Evolutionary conservation across 1,284 basidiomycete genomes (phyloP), one percentile per base, ranked within the genome.

Genomic region (Ustilago loliicola): DNA sequence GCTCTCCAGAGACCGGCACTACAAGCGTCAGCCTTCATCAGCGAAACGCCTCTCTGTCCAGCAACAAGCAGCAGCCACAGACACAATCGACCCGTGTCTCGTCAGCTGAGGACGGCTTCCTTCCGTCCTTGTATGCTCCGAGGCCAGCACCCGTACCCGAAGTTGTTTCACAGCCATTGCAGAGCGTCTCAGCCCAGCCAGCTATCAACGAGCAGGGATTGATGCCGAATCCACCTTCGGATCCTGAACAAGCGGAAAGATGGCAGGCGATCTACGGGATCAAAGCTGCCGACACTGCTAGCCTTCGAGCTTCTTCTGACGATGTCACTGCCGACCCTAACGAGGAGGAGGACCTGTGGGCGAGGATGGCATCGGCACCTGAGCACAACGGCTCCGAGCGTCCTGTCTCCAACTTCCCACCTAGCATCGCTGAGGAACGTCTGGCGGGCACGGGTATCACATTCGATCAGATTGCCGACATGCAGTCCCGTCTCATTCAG

Each of bases 311-410:
- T 21, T 65, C 76, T 32, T 59, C 66, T 2, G 79, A 72, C 32
- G 69, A 68, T 36, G 63, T 65, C 2, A 36, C 61, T 13, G 47
- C 52, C 8, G 62, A 64, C 47, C 47, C 45, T 15, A 69, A 66
- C n/a, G 76, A 79, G 10, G 73, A 69, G 0, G 80, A 81, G 27
- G 80, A 83, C 52, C 51, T 83, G 13, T 83, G 82, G 82, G 81
- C 77, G 5, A 74, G 57, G 19, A 77, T 83, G 58, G 80, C 70
- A 8, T 60, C 72, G 10, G 58, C 61, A 21, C 48, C 65, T 3
- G 61, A 58, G 7, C 48, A 52, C 1, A 19, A 62, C 1, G 42
- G 60, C 5, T 27, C 48, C 13, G 40, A 61, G 53, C 52, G 75
- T 11, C 76, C 73, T 1, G 47, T 78, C 19, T 76, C 72, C 38